Evolutionary conservation across 768 basidiomycete genomes (phyloP).

Genomic region (Leucogyrophana mollusca): DNA sequence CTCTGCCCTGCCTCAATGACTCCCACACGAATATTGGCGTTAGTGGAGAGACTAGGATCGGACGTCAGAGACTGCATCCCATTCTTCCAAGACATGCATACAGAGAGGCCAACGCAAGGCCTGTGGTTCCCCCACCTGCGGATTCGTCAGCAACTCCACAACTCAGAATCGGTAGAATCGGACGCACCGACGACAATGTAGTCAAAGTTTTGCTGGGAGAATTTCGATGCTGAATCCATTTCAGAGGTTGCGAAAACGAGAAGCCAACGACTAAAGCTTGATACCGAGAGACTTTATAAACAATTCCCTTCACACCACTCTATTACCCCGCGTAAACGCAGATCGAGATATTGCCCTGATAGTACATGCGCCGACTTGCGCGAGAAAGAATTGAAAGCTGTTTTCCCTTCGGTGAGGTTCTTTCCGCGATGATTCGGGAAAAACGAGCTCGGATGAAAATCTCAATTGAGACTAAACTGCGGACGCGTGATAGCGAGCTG

Average conservation of each 20-base stretch:
- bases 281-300: neutral
- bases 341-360: too few species aligned
- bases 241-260: too few species aligned
- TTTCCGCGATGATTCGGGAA: too few species aligned
- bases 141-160: neutral
- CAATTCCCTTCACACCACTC: neutral
- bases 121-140: slow-evolving; percentile 14
- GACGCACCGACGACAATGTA: slow-evolving; percentile 16
- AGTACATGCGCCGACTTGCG: too few species aligned
- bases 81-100: neutral
- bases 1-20: slow-evolving; percentile 16
- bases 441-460: too few species aligned
- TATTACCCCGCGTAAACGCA: too few species aligned
- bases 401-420: too few species aligned
- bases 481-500: too few species aligned
- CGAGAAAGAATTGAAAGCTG: too few species aligned
- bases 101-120: slow-evolving; percentile 14
- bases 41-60: slow-evolving; percentile 10
- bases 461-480: too few species aligned
- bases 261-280: too few species aligned
- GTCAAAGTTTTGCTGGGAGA: slow-evolving; percentile 12
- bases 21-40: slow-evolving; percentile 3
- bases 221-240: slow-evolving; percentile 9
- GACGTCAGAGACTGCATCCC: neutral
- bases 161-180: neutral